phyloP scores from a whole-genome alignment of 805 yeast genomes.

The Wickerhamomyces queroliae region DNA sequence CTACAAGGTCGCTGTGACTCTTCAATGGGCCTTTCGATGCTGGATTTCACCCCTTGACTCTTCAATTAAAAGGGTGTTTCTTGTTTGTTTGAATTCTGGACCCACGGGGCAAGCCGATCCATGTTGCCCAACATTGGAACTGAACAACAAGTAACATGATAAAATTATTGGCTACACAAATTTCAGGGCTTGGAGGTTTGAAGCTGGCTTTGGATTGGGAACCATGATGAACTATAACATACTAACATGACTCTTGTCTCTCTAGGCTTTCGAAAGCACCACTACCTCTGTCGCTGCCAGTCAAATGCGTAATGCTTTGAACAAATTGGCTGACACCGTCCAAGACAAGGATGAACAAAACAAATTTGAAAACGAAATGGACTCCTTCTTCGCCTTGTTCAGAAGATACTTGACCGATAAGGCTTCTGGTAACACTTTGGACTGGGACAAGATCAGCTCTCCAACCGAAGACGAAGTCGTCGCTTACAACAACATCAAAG shows the following conservation, averaged over 20 bases:
- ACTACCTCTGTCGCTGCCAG: conserved; percentile 94
- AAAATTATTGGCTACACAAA: too few species aligned
- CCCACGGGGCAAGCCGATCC: too few species aligned
- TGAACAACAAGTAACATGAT: too few species aligned
- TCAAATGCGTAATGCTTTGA: conserved; percentile 95
- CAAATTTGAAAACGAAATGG: conserved; percentile 87
- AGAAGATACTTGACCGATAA: conserved; percentile 89
- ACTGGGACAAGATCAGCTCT: conserved; percentile 94
- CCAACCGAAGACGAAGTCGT: conserved; percentile 89
- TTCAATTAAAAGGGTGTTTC: too few species aligned
- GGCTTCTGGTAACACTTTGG: conserved; percentile 77
- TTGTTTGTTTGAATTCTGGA: too few species aligned
- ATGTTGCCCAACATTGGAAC: too few species aligned
- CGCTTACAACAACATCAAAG: conserved; percentile 51
- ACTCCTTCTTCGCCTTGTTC: conserved; percentile 86
- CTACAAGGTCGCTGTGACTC: too few species aligned
- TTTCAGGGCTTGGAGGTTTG: background rate
- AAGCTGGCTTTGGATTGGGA: background rate
- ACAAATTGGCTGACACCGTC: conserved; percentile 82
- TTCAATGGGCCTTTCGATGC: too few species aligned
- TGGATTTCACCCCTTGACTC: too few species aligned
- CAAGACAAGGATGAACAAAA: conserved; percentile 39
- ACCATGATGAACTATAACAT: background rate
- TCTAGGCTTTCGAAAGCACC: conserved; percentile 85
- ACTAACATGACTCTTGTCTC: conserved; percentile 42